A percentile compares a stretch with the other conserved stretches of the same genome.
These are phyloP conservation scores for Sporisorium exsertum DNA, from an alignment of 1,284 basidiomycete species.

Conservation along the genomic window DNA sequence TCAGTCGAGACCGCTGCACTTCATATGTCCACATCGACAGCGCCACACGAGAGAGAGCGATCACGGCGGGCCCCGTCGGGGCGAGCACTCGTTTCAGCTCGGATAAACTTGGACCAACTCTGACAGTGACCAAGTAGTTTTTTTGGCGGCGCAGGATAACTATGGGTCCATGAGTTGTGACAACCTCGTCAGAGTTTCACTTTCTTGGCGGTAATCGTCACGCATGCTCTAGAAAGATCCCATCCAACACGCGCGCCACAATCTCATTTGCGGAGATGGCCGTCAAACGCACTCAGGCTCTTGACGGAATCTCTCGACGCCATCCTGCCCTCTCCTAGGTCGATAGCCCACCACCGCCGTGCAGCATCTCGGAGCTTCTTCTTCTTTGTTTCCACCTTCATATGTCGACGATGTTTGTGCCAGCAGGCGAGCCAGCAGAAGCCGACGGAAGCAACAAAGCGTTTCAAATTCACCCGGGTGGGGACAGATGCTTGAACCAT, in stretches of 20 bases:
- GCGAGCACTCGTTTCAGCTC: neutral
- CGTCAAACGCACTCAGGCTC: neutral
- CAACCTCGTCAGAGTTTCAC: neutral
- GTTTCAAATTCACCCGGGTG: conserved; percentile 7
- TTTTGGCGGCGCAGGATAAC: neutral
- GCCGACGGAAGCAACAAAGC: conserved; percentile 24
- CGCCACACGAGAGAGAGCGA: neutral
- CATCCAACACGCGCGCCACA: neutral
- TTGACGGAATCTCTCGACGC: neutral
- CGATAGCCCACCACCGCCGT: neutral
- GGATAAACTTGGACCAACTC: neutral
- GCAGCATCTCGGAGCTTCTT: conserved; percentile 1
- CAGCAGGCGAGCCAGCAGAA: conserved; percentile 9
- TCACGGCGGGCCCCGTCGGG: conserved; percentile 1
- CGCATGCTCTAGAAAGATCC: neutral
- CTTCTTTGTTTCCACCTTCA: neutral
- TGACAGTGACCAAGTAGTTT: neutral
- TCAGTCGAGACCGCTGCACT: neutral
- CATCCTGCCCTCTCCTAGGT: neutral
- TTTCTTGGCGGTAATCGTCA: neutral
- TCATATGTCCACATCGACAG: conserved; percentile 4
- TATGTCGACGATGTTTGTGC: neutral
- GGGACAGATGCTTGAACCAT: conserved; percentile 1
- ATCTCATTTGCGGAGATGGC: neutral
- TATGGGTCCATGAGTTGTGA: neutral